Evolutionary conservation across 495 filamentous ascomycete species (phyloP).

Genomic region (Pyronema domesticum): DNA sequence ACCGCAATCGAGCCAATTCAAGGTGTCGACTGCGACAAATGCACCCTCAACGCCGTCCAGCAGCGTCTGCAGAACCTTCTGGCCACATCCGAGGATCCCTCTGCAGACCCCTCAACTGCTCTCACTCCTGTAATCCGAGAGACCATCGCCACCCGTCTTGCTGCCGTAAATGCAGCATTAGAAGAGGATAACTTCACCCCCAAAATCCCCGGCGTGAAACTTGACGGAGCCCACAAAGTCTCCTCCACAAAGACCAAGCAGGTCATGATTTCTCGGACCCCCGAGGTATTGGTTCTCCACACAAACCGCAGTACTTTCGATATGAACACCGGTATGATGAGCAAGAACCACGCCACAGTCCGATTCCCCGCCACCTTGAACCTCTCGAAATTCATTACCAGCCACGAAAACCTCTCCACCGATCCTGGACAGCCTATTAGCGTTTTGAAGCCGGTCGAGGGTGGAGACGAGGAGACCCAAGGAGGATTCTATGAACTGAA

Average conservation of each 20-base stretch:
- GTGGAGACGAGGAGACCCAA: constrained; percentile 44
- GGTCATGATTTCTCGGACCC: constrained; percentile 62
- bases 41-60: constrained; percentile 46
- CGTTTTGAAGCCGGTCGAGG: constrained; percentile 26
- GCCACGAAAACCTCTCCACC: constrained; percentile 9
- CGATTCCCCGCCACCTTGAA: constrained; percentile 56
- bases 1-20: constrained; percentile 68
- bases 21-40: constrained; percentile 81
- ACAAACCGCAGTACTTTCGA: constrained; percentile 86
- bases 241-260: constrained; percentile 74
- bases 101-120: not conserved
- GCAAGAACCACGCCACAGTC: constrained; percentile 68
- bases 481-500: constrained; percentile 58
- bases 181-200: constrained; percentile 69
- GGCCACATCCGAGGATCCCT: constrained; percentile 5
- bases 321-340: constrained; percentile 52
- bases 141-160: constrained; percentile 33
- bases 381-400: constrained; percentile 45
- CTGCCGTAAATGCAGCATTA: constrained; percentile 47
- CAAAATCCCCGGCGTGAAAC: constrained; percentile 46
- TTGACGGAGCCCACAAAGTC: constrained; percentile 50
- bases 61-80: constrained; percentile 27
- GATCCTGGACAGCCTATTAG: constrained; percentile 26
- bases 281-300: constrained; percentile 63
- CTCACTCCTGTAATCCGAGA: constrained; percentile 14